Percentiles rank a stretch among this genome's conserved stretches.
Evolutionary conservation across 2,329 filamentous ascomycete genomes (phyloP).

Genomic region (Ophiocordyceps camponoti-saundersi): DNA sequence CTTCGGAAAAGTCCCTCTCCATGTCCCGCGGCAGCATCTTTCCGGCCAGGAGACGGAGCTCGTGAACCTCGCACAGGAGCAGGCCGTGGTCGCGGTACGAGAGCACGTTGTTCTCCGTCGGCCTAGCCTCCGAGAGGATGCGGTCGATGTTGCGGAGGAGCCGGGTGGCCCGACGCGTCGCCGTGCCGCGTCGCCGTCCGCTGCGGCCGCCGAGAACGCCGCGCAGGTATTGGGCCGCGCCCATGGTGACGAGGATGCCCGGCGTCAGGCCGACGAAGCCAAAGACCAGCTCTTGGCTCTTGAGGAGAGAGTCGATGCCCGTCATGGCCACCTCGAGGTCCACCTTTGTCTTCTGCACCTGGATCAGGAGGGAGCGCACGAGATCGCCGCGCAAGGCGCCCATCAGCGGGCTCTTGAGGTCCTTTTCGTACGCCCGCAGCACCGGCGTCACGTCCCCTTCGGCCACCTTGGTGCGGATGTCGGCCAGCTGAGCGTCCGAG

Average conservation of each 20-base stretch:
- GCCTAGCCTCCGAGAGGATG: constrained; percentile 50
- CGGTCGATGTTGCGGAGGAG: constrained; percentile 80
- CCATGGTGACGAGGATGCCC: constrained; percentile 72
- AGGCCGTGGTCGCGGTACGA: constrained; percentile 88
- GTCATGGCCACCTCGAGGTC: constrained; percentile 93
- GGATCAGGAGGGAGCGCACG: constrained; percentile 78
- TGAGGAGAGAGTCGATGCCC: constrained; percentile 84
- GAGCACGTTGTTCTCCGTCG: constrained; percentile 56
- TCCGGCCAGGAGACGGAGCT: constrained; percentile 46
- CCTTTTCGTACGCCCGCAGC: constrained; percentile 77
- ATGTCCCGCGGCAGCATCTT: constrained; percentile 56
- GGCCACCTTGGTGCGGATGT: constrained; percentile 63
- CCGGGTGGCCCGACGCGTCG: constrained; percentile 54
- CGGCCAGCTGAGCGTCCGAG: constrained; percentile 51
- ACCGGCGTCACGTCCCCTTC: constrained; percentile 91
- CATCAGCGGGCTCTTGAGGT: constrained; percentile 64
- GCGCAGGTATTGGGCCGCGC: constrained; percentile 54
- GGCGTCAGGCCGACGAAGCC: constrained; percentile 93
- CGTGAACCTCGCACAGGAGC: constrained; percentile 76
- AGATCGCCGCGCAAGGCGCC: constrained; percentile 77
- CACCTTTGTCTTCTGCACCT: constrained; percentile 97
- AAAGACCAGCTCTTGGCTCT: constrained; percentile 93
- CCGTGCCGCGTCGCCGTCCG: constrained; percentile 46
- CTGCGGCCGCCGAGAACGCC: constrained; percentile 52
- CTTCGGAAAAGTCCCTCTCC: constrained; percentile 73